A percentile compares a stretch with the other conserved stretches of the same genome.
These are phyloP conservation scores for Oenanthe sinensis DNA, from an alignment of 129 eudicot species.

Conservation along the genomic window DNA sequence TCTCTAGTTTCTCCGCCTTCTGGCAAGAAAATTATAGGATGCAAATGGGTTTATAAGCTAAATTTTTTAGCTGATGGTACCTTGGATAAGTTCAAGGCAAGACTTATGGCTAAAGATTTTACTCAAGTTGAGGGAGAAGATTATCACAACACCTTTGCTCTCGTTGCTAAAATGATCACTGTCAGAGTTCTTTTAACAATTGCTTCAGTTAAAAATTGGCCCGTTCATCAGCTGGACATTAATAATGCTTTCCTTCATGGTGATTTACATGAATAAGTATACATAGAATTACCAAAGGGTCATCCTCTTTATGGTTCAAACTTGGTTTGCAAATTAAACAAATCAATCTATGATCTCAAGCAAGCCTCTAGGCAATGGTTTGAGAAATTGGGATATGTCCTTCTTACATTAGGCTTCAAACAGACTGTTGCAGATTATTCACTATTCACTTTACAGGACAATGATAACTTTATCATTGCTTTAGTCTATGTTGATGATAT, in stretches of 20 bases:
- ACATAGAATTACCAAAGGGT: neutral
- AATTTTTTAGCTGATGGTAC: neutral
- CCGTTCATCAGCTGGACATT: neutral
- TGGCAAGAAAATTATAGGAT: neutral
- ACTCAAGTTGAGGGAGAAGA: neutral
- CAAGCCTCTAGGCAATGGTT: neutral
- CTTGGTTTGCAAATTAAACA: neutral
- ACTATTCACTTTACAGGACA: rapidly evolving
- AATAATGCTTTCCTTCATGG: neutral
- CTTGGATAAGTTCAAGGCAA: neutral
- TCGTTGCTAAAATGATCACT: neutral
- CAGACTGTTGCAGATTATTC: neutral
- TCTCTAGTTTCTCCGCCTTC: neutral
- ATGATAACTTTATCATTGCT: neutral
- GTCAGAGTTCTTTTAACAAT: neutral
- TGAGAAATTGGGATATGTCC: neutral
- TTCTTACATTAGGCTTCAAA: neutral
- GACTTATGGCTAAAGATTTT: neutral
- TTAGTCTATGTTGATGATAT: neutral
- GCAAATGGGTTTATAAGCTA: neutral
- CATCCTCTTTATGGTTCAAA: neutral
- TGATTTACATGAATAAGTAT: neutral
- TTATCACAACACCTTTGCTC: neutral
- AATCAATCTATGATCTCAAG: neutral
- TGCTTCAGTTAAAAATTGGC: neutral